Base-by-base conservation (phyloP, 2,329 filamentous ascomycete species). In the Lecanosticta acicola region DNA sequence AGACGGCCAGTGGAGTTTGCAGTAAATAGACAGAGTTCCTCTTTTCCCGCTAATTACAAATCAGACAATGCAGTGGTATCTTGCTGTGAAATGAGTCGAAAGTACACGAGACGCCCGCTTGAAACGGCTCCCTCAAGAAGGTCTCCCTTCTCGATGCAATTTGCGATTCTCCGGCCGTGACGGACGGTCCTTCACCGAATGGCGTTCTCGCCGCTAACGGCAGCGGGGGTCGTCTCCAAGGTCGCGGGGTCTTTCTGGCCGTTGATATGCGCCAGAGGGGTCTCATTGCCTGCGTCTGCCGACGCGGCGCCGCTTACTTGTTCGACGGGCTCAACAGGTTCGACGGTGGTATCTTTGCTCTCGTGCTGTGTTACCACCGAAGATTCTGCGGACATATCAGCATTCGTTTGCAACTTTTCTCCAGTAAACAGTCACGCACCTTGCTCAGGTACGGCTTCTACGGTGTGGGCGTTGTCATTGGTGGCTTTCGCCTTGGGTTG, bases 1-100 rank as follows among this genome's bases (percentile, higher is more conserved):
- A 58, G 75, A 79, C 46, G 84, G 78, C 0, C 66, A 71, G 20
- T 94, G 87, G 87, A 80, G 74, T 58, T 66, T 94, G 64, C 74
- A 75, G 65, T 80, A 66, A 47, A 42, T 18, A 40, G 11, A 35
- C 8, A 32, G 26, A 32, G n/a, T 8, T 8, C 26, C 8, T 32
- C 16, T 35, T 35, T 5, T 7, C 16, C 16, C 33, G 16, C 33
- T 29, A 29, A 29, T 29, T 29, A 29, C 24, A 29, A 29, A 7
- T 11, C 16, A 16, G 29, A 20, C 37, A n/a, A n/a, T 45, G 42
- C 42, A 32, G 35, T 46, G 44, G 44, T 46, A 46, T 46, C 38
- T 44, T 20, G 41, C 41, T 38, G 41, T 37, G 33, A 41, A 41
- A 29, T 26, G 35, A 37, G 35, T 37, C 35, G 18, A 19, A 37